phyloP scores from a whole-genome alignment of 2,329 filamentous ascomycete genomes.

The Ophiostoma perfectum region DNA sequence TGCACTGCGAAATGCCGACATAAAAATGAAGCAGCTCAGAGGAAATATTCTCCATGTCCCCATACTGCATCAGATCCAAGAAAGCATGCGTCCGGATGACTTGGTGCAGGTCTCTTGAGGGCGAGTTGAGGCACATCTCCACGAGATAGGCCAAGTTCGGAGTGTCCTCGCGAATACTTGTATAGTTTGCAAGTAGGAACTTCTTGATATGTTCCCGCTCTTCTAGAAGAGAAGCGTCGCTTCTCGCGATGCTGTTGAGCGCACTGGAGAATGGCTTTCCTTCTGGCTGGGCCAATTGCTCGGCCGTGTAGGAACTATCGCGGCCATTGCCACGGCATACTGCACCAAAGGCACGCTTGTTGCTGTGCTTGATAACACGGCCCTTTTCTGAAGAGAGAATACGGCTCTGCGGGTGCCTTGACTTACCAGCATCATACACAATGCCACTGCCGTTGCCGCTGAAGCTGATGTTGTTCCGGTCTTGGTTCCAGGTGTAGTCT shows the following conservation, averaged over 20 bases:
- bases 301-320: neutral
- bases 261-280: neutral
- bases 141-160: constrained; percentile 7
- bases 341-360: neutral
- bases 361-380: neutral
- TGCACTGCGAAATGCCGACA: constrained; percentile 7
- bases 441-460: neutral
- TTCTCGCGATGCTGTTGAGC: too few relatives aligned
- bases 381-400: too few relatives aligned
- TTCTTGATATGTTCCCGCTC: neutral
- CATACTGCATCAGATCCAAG: constrained; percentile 10
- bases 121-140: constrained; percentile 13
- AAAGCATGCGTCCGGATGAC: constrained; percentile 12
- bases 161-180: neutral
- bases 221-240: neutral
- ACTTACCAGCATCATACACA: neutral
- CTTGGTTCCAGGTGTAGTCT: neutral
- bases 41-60: constrained; percentile 19
- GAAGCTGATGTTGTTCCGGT: neutral
- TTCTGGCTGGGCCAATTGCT: neutral
- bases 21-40: constrained; percentile 21
- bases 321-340: neutral
- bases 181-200: neutral
- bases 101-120: constrained; percentile 3
- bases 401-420: too few relatives aligned